These are phyloP conservation scores for Secale cereale DNA, from an alignment of 176 grass and related monocot species.

Conservation along the genomic window DNA sequence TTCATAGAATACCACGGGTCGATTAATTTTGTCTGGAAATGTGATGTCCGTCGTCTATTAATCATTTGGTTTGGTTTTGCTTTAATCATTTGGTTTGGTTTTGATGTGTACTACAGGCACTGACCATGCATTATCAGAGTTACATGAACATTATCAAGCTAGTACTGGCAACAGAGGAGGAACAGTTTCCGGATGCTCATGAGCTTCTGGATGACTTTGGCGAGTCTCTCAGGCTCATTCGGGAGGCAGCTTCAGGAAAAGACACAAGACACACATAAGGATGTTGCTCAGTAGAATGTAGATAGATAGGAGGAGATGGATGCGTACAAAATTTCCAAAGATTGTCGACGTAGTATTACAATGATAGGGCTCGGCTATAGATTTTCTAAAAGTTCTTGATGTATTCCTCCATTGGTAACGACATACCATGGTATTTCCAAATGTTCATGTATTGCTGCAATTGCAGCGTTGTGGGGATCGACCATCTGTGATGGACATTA, in stretches of 20 bases:
- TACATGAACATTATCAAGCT: constrained; percentile 74
- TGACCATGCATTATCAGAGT: constrained; percentile 76
- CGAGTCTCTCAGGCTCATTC: constrained; percentile 59
- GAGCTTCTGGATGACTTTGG: constrained; percentile 65
- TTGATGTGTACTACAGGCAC: constrained; percentile 39
- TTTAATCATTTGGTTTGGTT: background rate
- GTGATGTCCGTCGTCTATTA: background rate
- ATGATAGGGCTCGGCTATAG: background rate
- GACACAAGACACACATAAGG: background rate
- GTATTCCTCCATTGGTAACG: background rate
- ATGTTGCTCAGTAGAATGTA: background rate
- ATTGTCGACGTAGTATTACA: background rate
- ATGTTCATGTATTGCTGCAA: background rate
- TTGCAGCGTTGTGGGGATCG: background rate
- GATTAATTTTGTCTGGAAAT: background rate
- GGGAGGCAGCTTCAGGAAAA: constrained; percentile 32
- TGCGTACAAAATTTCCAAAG: background rate
- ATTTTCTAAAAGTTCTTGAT: background rate
- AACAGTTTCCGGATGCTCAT: constrained; percentile 47
- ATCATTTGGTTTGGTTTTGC: background rate
- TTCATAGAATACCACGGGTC: background rate
- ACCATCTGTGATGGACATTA: too few species aligned
- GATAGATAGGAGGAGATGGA: background rate
- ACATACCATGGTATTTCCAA: background rate
- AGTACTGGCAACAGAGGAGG: constrained; percentile 60